A percentile compares a stretch with the other conserved stretches of the same genome.
phyloP scores from a whole-genome alignment of 148 eudicot genomes.

The Rhododendron ovatum region DNA sequence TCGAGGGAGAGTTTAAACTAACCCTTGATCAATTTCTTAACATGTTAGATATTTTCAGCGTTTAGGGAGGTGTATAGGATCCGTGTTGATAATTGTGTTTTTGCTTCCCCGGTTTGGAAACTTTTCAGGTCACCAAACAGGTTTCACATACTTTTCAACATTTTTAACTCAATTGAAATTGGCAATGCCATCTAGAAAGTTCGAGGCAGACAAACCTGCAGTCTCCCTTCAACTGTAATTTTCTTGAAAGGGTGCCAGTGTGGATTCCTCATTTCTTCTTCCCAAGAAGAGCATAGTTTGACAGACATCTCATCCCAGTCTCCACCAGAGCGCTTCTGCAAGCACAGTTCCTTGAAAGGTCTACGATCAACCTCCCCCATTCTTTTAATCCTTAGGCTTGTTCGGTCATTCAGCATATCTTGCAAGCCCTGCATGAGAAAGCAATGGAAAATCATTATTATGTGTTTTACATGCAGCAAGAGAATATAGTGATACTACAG shows the following conservation, averaged over 20 bases:
- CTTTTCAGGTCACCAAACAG: not conserved
- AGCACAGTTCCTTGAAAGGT: constrained; percentile 17
- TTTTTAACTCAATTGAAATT: not conserved
- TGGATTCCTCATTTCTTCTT: constrained; percentile 18
- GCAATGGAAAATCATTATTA: not conserved
- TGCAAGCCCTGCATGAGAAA: constrained; percentile 17
- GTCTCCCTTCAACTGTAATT: constrained; percentile 3
- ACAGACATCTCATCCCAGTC: constrained; percentile 17
- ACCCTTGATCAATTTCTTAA: too few relatives aligned
- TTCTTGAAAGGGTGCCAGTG: constrained; percentile 28
- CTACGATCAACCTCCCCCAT: constrained; percentile 26
- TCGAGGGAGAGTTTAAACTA: too few relatives aligned
- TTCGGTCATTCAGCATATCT: constrained; percentile 5
- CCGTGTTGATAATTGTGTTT: not conserved
- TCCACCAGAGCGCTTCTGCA: constrained; percentile 7
- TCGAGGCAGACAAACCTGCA: constrained; percentile 1
- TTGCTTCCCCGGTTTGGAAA: not conserved
- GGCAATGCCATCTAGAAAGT: not conserved
- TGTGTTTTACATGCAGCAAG: not conserved
- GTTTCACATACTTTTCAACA: not conserved
- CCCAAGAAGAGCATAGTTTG: constrained; percentile 20
- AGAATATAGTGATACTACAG: not conserved
- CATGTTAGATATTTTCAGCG: too few relatives aligned
- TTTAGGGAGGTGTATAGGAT: not conserved
- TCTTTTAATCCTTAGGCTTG: constrained; percentile 18